Evolutionary conservation across 1,139 yeast genomes (phyloP), one percentile per base, ranked within the genome.

Genomic region (Debaryomyces subglobosus): DNA sequence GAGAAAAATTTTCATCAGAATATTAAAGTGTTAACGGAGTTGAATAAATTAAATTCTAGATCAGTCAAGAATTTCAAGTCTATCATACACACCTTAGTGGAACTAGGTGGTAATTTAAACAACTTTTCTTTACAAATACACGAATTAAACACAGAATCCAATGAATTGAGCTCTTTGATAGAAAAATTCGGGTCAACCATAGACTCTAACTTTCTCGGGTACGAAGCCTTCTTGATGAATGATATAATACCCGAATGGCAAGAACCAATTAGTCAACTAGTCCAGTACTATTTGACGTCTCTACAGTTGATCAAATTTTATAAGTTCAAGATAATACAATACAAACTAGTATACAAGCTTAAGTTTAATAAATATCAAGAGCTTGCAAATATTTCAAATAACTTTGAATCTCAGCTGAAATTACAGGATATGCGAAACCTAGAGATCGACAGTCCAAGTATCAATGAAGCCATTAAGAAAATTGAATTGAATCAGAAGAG

Each of bases 181-280:
- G 81, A 77, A 53, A 74, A 70, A 50, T 76, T 77, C 56, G 81
- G 81, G 2, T 72, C 78, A 6, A 72, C 78, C 2, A 67, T 76
- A 40, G 81, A 77, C 56, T 64, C 69, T 47, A 69, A 64, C 47
- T 77, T 74, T 48, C 60, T 77, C 39, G 71, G 69, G 53, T 71
- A 66, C 48, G 81, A 77, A 57, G 65, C 70, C 18, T 76, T 73
- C 50, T 56, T 72, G 3, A 57, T 65, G 36, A 61, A 67, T 38
- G 61, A 64, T 37, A 67, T 74, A 39, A 63, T 75, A 6, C 77
- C 80, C 1, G 66, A 71, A 45, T 76, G 79, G 79, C 78, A 76
- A 51, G 81, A 77, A 53, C 77, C 78, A 10, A 65, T 74, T 27
- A 67, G 71, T 53, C 79, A 74, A 54, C 56, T 75, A 44, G 64